Base-by-base conservation (phyloP, 345 rosid species). In the Chamaenerion angustifolium region DNA sequence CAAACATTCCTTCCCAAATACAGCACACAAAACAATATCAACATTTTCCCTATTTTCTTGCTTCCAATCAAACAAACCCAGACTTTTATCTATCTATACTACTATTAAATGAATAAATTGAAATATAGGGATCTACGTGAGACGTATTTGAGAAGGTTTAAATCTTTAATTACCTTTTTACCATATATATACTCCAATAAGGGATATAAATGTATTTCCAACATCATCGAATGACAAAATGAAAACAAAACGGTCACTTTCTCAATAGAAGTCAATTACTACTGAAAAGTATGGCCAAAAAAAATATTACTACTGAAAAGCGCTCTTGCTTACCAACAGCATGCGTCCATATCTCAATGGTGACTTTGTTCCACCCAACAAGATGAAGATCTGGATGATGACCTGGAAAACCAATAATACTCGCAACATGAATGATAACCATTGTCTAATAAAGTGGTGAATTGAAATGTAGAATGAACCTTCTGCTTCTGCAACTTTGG, bases 321-420 rank as follows among this genome's bases (percentile, higher is more conserved):
- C 4, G 25, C n/a, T 13, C 15, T 48, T 46, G 12, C 78, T 82
- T 64, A 84, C 98, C 98, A 61, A 80, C 74, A 1, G 94, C 81
- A 74, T 87, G 96, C 0, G 98, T 87, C 85, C 98, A 84, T 66
- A 87, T 82, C 71, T 92, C 98, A 49, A 92, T 72, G 41, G 73
- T 82, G 7, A 87, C 76, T 71, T 82, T 80, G 71, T 92, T 92
- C 98, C 98, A 92, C 60, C 95, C 90, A 10, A 84, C 88, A 52
- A 92, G 93, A 78, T 92, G 98, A 66, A 92, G 80, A 70, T 92
- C 94, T 40, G 96, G 98, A 75, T 82, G 98, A 76, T 92, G 96
- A 58, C 95, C 96, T 87, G 78, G 79, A 73, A 42, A 40, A 52
- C 35, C 56, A 3, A 45, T 35, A 3, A 11, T 46, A 15, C 10